Evolutionary conservation across 345 rosid genomes (phyloP).

Genomic region (Corchorus olitorius): DNA sequence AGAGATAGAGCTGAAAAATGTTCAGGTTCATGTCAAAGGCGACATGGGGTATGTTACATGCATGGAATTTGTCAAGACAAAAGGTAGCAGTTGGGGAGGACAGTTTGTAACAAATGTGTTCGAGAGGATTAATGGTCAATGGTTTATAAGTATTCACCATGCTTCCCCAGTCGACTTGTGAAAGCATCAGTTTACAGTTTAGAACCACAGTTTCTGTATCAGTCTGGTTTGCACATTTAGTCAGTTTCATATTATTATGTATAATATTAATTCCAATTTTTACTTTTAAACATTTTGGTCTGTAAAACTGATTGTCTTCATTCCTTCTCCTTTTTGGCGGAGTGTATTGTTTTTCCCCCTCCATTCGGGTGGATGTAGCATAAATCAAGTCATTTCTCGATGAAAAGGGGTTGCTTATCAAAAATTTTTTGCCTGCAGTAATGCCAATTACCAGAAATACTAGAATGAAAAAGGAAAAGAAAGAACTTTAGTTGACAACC

Average conservation of each 20-base stretch:
- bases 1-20: constrained; percentile 69
- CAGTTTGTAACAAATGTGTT: constrained; percentile 90
- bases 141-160: constrained; percentile 90
- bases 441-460: too few species aligned
- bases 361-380: neutral
- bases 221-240: neutral
- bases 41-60: constrained; percentile 78
- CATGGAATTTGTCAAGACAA: constrained; percentile 80
- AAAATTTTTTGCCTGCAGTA: neutral
- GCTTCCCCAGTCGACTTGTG: constrained; percentile 84
- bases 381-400: neutral
- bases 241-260: neutral
- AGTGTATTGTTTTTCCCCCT: too few species aligned
- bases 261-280: neutral
- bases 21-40: constrained; percentile 72
- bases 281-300: neutral
- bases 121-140: constrained; percentile 70
- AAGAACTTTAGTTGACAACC: too few species aligned
- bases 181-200: constrained; percentile 15
- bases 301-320: neutral
- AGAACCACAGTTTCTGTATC: neutral
- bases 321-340: too few species aligned
- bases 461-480: too few species aligned
- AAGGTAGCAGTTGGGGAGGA: constrained; percentile 94
- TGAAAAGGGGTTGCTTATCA: neutral